Evolutionary conservation across 371 early-diverging fungal genomes (phyloP), one percentile per base, ranked within the genome.

Genomic region (Syncephalastrum monosporum): DNA sequence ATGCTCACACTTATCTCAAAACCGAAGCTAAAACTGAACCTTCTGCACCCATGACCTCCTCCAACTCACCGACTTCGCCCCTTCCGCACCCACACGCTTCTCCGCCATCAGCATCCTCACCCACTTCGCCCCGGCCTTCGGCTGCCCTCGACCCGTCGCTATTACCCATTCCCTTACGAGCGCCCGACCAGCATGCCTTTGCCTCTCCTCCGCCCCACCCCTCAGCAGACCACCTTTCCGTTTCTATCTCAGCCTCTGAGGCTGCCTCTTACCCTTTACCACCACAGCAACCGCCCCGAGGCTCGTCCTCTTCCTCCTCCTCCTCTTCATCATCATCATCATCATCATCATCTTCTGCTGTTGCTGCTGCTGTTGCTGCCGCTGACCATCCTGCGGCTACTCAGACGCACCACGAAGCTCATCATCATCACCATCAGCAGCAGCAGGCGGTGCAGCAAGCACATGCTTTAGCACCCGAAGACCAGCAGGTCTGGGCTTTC

Each of bases 401-500:
- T 29, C 29, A 29, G 4, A 29, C 7, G 7, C 29, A 29, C 29
- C 29, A 29, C 4, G 29, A 29, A 29, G 29, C 21, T 21, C 21
- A 21, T 21, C 21, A 29, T 6, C 29, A 29, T 29, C 29, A 7
- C 3, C 29, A 29, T 1, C 6, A 4, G 29, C 42, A 21, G 25
- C 54, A 54, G 15, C n/a, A 21, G 21, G 21, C 21, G 21, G 2
- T 21, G 21, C 21, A 21, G 21, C 21, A 21, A 21, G 21, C 45
- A 41, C 23, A 55, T n/a, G 47, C 52, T 19, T 14, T 48, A n/a
- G 41, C 53, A 25, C 53, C 53, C 1, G 41, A 47, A 16, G 47
- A 53, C 29, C 17, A 41, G 23, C 50, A 50, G 21, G 23, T 52
- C 23, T 64, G 64, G 59, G 24, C 47, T n/a, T 59, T 64, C 16